A percentile compares a stretch with the other conserved stretches of the same genome.
These are phyloP conservation scores for Penicillium sp. DNA, from an alignment of 2,329 filamentous ascomycete genomes.

Conservation along the genomic window DNA sequence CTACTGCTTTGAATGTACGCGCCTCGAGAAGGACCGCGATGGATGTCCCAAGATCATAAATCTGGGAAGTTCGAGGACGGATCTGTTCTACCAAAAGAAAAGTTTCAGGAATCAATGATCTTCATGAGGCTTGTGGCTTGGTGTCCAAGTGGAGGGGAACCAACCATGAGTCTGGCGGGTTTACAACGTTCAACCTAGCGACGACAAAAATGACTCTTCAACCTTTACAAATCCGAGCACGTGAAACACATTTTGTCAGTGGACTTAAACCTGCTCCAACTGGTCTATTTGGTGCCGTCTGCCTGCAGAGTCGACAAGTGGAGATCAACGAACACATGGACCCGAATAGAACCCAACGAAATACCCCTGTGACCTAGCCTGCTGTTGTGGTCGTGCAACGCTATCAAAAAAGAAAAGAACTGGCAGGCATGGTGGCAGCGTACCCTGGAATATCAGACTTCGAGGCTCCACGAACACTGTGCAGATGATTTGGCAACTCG, in stretches of 20 bases:
- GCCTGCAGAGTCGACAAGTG: background rate
- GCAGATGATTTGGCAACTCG: background rate
- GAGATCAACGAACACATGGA: background rate
- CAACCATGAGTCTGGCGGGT: conserved; percentile 3
- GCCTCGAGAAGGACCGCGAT: conserved; percentile 93
- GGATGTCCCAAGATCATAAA: conserved; percentile 99
- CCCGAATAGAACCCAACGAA: too few relatives aligned
- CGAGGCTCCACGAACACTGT: background rate
- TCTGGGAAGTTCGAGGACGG: conserved; percentile 88
- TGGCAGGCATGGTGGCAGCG: background rate
- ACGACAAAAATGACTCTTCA: conserved; percentile 2
- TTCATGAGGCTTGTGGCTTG: conserved; percentile 5
- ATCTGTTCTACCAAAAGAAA: conserved; percentile 79
- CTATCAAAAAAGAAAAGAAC: too few relatives aligned
- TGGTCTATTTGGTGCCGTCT: background rate
- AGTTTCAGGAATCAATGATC: conserved; percentile 45
- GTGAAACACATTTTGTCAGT: background rate
- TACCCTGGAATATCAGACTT: background rate
- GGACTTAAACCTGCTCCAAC: background rate
- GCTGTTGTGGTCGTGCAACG: background rate
- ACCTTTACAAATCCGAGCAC: background rate
- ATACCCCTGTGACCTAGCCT: background rate
- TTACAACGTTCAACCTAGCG: conserved; percentile 5
- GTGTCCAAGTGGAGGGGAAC: conserved; percentile 9
- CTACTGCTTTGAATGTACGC: conserved; percentile 98